Evolutionary conservation across 1,139 yeast species (phyloP).

Genomic region (Sugiyamaella sp.): DNA sequence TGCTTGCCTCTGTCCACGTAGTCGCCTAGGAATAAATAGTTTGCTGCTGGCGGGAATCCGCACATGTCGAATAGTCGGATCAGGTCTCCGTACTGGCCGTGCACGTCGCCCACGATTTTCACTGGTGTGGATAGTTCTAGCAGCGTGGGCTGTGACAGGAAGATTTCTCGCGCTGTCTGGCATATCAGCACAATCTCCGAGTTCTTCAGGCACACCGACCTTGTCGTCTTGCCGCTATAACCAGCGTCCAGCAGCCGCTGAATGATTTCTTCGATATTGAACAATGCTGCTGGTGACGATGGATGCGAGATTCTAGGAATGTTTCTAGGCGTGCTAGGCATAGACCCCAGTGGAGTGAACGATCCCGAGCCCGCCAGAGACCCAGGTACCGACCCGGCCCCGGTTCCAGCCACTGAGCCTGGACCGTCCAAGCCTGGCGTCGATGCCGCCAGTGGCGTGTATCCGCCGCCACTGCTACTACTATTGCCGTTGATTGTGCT

Average conservation of each 20-base stretch:
- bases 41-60: slow-evolving; percentile 97
- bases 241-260: slow-evolving; percentile 94
- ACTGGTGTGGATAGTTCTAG: slow-evolving; percentile 93
- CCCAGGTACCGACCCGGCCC: too few relatives aligned
- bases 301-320: slow-evolving; percentile 15
- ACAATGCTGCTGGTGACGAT: slow-evolving; percentile 16
- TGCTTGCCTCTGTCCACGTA: slow-evolving; percentile 98
- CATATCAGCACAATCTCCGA: slow-evolving; percentile 86
- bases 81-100: slow-evolving; percentile 93
- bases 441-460: slow-evolving; percentile 10
- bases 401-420: too few relatives aligned
- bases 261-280: slow-evolving; percentile 75
- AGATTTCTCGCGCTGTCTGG: slow-evolving; percentile 82
- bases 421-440: slow-evolving; percentile 9
- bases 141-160: slow-evolving; percentile 84
- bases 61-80: slow-evolving; percentile 91
- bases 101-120: slow-evolving; percentile 96
- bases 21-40: slow-evolving; percentile 90
- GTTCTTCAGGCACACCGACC: slow-evolving; percentile 83
- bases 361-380: too few relatives aligned
- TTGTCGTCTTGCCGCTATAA: slow-evolving; percentile 89
- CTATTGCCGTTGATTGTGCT: background rate
- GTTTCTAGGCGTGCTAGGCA: slow-evolving; percentile 15
- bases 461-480: background rate
- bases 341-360: background rate